Percentiles rank a stretch among this genome's conserved stretches.
Evolutionary conservation across 345 rosid species (phyloP).

Genomic region (Arabis alpina): DNA sequence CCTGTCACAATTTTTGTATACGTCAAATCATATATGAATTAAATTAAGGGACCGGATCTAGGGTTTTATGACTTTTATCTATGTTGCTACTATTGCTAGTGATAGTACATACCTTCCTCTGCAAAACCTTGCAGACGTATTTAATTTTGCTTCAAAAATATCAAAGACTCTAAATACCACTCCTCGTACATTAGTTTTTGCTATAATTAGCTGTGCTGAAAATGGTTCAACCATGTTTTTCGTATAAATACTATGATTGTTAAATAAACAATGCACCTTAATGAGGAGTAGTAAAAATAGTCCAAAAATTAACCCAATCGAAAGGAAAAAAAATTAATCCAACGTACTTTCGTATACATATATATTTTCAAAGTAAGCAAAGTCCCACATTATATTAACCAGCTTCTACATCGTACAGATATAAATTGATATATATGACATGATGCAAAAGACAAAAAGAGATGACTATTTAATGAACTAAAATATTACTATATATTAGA

Average conservation of each 20-base stretch:
- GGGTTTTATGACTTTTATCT: conserved; percentile 44
- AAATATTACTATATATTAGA: conserved; percentile 4
- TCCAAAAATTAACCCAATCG: conserved; percentile 12
- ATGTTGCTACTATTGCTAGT: conserved; percentile 34
- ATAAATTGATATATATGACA: conserved; percentile 19
- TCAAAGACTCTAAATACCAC: conserved; percentile 30
- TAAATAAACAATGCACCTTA: background rate
- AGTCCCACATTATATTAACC: conserved; percentile 3
- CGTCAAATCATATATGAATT: conserved; percentile 31
- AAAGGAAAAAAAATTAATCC: background rate
- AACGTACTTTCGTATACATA: background rate
- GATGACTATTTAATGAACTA: conserved; percentile 18
- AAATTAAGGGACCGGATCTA: conserved; percentile 35
- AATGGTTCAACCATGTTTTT: conserved; percentile 6
- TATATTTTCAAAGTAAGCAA: background rate
- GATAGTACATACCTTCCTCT: conserved; percentile 43
- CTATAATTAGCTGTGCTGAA: conserved; percentile 26
- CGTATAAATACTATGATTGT: background rate
- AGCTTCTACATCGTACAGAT: conserved; percentile 27
- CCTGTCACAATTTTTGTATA: background rate
- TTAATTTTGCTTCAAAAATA: conserved; percentile 34
- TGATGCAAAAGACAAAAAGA: conserved; percentile 32
- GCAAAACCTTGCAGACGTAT: conserved; percentile 43
- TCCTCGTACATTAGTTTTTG: conserved; percentile 43
- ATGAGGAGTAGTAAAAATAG: conserved; percentile 4